Evolutionary conservation across 352 stramenopile species (phyloP), one percentile per base, ranked within the genome.

Genomic region (Achlya hypogyna): DNA sequence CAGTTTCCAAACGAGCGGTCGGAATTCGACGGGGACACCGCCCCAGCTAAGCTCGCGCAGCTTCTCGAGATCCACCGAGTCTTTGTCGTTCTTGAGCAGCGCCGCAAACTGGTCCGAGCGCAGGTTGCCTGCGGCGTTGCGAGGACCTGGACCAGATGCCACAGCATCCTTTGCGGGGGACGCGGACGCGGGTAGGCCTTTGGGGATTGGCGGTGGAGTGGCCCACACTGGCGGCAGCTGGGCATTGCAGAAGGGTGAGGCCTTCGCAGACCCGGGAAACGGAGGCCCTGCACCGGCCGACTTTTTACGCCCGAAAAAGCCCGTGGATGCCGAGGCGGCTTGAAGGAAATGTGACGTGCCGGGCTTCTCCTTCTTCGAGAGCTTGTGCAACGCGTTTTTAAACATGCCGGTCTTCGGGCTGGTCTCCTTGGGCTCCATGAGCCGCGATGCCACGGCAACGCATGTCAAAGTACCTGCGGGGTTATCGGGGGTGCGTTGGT

Each of bases 1-100:
- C 28, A 99, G 79, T 71, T 98, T 93, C 97, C 97, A 99, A 32
- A 90, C 84, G n/a, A 81, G 87, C 1, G 89, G 79, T 18, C 93
- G 78, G 71, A 95, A 79, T 25, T 91, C 75, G 5, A 78, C 78
- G 4, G 94, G 90, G 27, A 98, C 80, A 20, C 95, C 93, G 49
- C 90, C 91, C 95, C 95, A 98, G 64, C 87, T 95, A 35, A 97
- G 71, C 40, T 91, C 82, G 4, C 89, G 82, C 45, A 98, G 77
- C 63, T 91, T 80, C 47, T 96, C 86, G 45, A 98, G 69, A 54
- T 98, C 89, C 22, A 98, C 80, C 14, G 87, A 64, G 23, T 80
- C 75, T 45, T 66, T 81, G 51, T 93, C 81, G 20, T 81, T 84
- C 58, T 82, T 71, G 25, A 94, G 65, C 58, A 94, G 63, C 31